Base-by-base conservation (phyloP, 495 filamentous ascomycete species). In the Penicillium maclennaniae region DNA sequence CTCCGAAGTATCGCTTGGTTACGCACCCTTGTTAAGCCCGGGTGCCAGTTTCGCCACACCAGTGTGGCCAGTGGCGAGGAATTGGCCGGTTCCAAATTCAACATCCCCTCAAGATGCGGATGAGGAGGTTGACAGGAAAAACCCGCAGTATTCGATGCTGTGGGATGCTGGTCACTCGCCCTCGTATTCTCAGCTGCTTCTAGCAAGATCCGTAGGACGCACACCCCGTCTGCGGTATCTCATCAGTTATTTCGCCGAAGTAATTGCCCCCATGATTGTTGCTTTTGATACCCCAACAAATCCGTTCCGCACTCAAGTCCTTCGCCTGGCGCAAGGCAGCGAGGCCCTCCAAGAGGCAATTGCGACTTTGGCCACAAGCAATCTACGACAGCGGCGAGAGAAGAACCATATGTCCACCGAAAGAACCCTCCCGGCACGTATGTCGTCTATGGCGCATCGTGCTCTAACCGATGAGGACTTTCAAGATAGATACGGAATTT, bases 301-400 rank as follows among this genome's bases (percentile, higher is more conserved):
- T 62, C 92, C 92, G 1, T 97, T 91, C 65, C 79, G 92, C 48
- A 85, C 85, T 46, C 86, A 95, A 55, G 84, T 97, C 40, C 77
- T 96, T 31, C 85, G 83, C 19, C 78, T 97, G 37, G 89, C 90
- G 16, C 77, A 85, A 43, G 75, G 81, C 26, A 96, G 88, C 67
- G 83, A 85, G 60, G 91, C 89, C 56, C 70, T 97, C 19, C 89
- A 92, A 62, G 89, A 96, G 67, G 92, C 92, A 15, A 90, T 97
- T 63, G 93, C 92, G 55, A 91, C 92, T 6, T 77, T 97, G 15
- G 81, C 91, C 1, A 85, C 87, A 3, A 95, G 91, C 69, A 96
- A 97, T 63, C 72, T 96, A 40, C 73, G 76, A 7, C 75, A 77
- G 54, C 68, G 77, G 41, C 68, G 73, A 27, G 70, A 69, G 26